A percentile compares a stretch with the other conserved stretches of the same genome.
Conservation (phyloP, 352 stramenopile genomes). For the Phytophthora citrophthora region DNA sequence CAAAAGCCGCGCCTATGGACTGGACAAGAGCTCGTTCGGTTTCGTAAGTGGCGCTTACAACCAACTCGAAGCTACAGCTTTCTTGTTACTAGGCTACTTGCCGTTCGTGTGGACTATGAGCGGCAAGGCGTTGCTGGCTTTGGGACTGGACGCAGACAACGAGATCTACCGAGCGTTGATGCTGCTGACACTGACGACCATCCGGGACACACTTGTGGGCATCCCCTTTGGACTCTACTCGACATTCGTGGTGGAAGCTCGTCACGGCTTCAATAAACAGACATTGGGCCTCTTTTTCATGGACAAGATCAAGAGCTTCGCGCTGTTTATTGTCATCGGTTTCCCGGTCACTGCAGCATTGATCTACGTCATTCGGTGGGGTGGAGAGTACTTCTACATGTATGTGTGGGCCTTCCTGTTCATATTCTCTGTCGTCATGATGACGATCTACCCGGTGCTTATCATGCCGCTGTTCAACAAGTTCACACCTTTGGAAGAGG, state of each 20-base stretch:
- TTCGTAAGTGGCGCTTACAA: conserved; percentile 92
- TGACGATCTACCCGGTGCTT: conserved; percentile 95
- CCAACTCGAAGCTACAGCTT: conserved; percentile 80
- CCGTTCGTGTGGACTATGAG: conserved; percentile 95
- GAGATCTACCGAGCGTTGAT: conserved; percentile 88
- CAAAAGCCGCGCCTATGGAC: conserved; percentile 93
- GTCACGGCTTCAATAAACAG: conserved; percentile 99
- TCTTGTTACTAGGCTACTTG: conserved; percentile 93
- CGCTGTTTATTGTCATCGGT: conserved; percentile 86
- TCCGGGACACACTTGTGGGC: conserved; percentile 62
- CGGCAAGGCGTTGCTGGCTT: conserved; percentile 53
- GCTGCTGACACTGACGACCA: conserved; percentile 68
- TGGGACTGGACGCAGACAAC: conserved; percentile 66
- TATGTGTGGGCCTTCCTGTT: conserved; percentile 98
- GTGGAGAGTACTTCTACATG: conserved; percentile 76
- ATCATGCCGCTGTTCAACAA: conserved; percentile 99
- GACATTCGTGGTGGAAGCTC: conserved; percentile 96
- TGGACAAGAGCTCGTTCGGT: conserved; percentile 96
- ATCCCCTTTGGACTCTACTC: conserved; percentile 91
- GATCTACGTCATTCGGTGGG: conserved; percentile 79
- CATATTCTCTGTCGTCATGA: conserved; percentile 93
- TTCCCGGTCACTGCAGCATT: conserved; percentile 68
- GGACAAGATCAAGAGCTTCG: conserved; percentile 95
- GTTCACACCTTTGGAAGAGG: conserved; percentile 88
- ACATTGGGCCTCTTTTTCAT: conserved; percentile 94